A percentile compares a stretch with the other conserved stretches of the same genome.
phyloP scores from a whole-genome alignment of 495 filamentous ascomycete species.

The Lichina pygmaea region DNA sequence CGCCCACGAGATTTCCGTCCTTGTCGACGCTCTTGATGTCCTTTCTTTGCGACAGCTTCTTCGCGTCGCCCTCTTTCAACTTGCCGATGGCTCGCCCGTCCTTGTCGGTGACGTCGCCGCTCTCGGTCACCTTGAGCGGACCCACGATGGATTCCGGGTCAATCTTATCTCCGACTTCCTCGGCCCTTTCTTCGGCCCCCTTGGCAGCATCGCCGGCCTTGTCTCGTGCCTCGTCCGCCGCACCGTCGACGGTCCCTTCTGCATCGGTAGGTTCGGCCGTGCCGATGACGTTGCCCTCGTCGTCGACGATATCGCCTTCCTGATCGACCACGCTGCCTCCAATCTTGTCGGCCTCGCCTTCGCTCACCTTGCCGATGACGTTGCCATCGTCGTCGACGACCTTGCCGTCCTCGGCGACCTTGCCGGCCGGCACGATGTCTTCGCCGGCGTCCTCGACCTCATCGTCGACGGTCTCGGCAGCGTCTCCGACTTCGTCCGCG shows the following conservation, averaged over 20 bases:
- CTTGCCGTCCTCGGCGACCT: slow-evolving; percentile 6
- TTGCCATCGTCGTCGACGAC: slow-evolving; percentile 2
- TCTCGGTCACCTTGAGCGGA: slow-evolving; percentile 1
- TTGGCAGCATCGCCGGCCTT: slow-evolving; percentile 1
- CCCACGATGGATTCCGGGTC: background rate
- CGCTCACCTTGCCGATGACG: background rate
- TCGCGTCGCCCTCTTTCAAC: slow-evolving; percentile 4
- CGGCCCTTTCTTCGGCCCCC: background rate
- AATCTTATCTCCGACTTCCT: slow-evolving; percentile 2
- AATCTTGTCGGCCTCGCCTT: background rate
- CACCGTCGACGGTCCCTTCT: background rate
- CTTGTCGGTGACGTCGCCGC: slow-evolving; percentile 1
- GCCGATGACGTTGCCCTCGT: slow-evolving; percentile 1
- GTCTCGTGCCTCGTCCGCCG: background rate
- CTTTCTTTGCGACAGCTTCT: slow-evolving; percentile 1
- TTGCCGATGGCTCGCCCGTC: slow-evolving; percentile 1
- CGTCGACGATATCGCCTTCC: slow-evolving; percentile 12
- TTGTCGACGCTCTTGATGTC: slow-evolving; percentile 2
- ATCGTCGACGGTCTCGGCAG: slow-evolving; percentile 1
- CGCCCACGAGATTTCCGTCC: slow-evolving; percentile 4
- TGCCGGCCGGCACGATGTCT: slow-evolving; percentile 5
- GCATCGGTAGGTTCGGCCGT: slow-evolving; percentile 3
- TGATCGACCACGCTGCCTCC: slow-evolving; percentile 1
- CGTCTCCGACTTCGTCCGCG: background rate
- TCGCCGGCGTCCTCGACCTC: slow-evolving; percentile 2